phyloP scores from a whole-genome alignment of 2,329 filamentous ascomycete species.

The Epichloe bromicola region DNA sequence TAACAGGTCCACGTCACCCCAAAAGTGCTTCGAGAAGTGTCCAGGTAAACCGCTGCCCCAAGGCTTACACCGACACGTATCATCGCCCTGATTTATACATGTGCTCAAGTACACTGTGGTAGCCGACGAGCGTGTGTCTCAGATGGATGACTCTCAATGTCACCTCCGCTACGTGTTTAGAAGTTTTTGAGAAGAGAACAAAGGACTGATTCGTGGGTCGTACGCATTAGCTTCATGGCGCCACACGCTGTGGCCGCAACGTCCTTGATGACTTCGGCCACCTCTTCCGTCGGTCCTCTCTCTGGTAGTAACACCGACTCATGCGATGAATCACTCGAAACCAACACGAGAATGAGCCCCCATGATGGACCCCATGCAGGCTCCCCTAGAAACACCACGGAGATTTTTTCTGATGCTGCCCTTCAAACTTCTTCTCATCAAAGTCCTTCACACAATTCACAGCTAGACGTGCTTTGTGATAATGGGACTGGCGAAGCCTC shows the following conservation, averaged over 20 bases:
- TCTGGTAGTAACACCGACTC: slow-evolving; percentile 5
- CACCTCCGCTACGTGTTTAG: background rate
- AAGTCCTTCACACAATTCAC: background rate
- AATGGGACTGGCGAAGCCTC: background rate
- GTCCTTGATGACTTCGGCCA: slow-evolving; percentile 4
- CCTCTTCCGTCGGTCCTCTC: background rate
- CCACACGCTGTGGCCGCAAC: background rate
- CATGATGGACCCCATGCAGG: slow-evolving; percentile 1
- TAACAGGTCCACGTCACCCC: background rate
- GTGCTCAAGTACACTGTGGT: background rate
- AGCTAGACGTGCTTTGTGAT: background rate
- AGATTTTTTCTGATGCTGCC: slow-evolving; percentile 9
- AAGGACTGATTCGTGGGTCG: background rate
- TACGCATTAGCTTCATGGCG: background rate
- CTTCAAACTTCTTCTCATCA: slow-evolving; percentile 3
- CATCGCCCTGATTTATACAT: background rate
- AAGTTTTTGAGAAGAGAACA: background rate
- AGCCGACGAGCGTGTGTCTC: background rate
- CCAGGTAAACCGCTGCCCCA: background rate
- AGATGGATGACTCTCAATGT: background rate
- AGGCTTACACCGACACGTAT: background rate
- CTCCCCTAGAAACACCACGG: slow-evolving; percentile 7
- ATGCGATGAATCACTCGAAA: slow-evolving; percentile 1
- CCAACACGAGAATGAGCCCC: background rate
- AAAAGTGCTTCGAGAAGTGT: background rate